Evolutionary conservation across 441 rosid species (phyloP).

Genomic region (Gossypium aridum): DNA sequence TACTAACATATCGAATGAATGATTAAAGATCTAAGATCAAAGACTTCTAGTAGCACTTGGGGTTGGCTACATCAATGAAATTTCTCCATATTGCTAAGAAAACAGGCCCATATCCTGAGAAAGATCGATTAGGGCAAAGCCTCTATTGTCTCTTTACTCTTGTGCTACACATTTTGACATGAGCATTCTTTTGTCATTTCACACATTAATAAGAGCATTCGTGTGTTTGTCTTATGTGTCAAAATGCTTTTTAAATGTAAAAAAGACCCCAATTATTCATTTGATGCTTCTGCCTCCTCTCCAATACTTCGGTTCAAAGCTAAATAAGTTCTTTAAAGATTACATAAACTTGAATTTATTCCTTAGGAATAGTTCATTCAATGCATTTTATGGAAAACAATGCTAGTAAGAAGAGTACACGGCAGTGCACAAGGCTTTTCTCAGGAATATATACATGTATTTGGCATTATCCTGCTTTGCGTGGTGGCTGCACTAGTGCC

Average conservation of each 20-base stretch:
- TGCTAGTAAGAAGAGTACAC: not conserved
- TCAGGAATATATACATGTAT: not conserved
- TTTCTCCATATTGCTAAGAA: not conserved
- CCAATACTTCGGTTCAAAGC: not conserved
- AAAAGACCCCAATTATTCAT: not conserved
- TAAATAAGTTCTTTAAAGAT: not conserved
- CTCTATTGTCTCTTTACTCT: not conserved
- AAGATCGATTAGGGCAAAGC: not conserved
- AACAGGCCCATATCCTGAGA: not conserved
- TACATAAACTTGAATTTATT: not conserved
- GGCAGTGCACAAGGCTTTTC: not conserved
- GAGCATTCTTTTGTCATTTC: not conserved
- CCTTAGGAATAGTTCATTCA: not conserved
- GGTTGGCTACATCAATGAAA: not conserved
- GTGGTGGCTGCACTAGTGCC: too few relatives aligned
- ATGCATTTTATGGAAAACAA: not conserved
- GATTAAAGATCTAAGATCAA: not conserved
- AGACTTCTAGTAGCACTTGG: not conserved
- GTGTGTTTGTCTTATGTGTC: not conserved
- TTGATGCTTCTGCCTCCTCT: not conserved
- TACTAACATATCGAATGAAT: not conserved
- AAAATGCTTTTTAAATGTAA: not conserved
- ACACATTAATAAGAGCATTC: not conserved
- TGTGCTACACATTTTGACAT: not conserved
- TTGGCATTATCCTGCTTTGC: not conserved